phyloP scores from a whole-genome alignment of 441 rosid genomes.

The Flueggea neowawraea region DNA sequence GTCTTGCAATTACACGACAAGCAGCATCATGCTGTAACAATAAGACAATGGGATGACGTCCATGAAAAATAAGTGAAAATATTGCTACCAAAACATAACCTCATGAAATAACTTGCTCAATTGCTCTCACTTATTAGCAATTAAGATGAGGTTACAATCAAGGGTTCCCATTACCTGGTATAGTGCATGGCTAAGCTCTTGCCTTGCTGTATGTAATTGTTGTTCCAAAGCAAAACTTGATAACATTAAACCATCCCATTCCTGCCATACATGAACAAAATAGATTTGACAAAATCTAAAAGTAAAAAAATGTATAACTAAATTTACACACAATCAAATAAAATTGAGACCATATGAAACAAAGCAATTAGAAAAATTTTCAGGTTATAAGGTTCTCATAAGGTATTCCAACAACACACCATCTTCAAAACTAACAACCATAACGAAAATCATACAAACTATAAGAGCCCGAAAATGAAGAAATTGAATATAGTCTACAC shows the following conservation, averaged over 20 bases:
- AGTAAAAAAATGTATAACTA: not conserved
- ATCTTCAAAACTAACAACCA: too few relatives aligned
- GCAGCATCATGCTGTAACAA: constrained; percentile 96
- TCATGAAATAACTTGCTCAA: not conserved
- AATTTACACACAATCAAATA: too few relatives aligned
- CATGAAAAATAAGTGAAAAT: not conserved
- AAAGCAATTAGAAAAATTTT: too few relatives aligned
- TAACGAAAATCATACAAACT: too few relatives aligned
- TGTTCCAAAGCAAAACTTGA: constrained; percentile 97
- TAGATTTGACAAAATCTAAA: constrained; percentile 7
- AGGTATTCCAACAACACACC: too few relatives aligned
- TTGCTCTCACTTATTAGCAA: too few relatives aligned
- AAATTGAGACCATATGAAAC: too few relatives aligned
- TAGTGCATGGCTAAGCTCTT: constrained; percentile 96
- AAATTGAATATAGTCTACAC: constrained; percentile 14
- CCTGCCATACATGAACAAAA: constrained; percentile 41
- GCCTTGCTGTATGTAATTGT: constrained; percentile 95
- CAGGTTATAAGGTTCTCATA: too few relatives aligned
- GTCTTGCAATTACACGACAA: constrained; percentile 99
- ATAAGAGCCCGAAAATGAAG: not conserved
- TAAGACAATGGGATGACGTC: not conserved
- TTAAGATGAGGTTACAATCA: constrained; percentile 1
- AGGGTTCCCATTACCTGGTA: constrained; percentile 66
- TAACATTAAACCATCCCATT: constrained; percentile 98
- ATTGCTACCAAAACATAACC: not conserved